These are phyloP conservation scores for Euphorbia celastroides DNA, from an alignment of 441 rosid genomes.

Conservation along the genomic window DNA sequence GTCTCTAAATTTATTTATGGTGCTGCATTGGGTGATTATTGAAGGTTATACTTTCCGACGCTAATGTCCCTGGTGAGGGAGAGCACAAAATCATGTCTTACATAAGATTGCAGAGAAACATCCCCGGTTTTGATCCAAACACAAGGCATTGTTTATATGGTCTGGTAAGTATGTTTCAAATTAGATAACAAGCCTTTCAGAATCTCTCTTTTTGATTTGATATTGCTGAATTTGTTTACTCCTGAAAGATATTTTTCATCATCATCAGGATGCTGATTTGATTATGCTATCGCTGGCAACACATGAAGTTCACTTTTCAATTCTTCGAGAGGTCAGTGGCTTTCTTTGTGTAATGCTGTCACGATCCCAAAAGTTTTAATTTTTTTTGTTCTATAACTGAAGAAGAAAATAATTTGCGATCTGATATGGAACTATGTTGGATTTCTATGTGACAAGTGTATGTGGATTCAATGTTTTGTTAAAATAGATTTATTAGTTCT, in stretches of 20 bases:
- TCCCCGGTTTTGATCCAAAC: slow-evolving; percentile 83
- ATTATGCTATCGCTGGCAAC: slow-evolving; percentile 95
- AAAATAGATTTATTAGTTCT: background rate
- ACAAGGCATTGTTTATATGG: slow-evolving; percentile 92
- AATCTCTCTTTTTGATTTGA: background rate
- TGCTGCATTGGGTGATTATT: slow-evolving; percentile 60
- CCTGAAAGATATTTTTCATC: slow-evolving; percentile 11
- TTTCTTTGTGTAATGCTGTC: slow-evolving; percentile 5
- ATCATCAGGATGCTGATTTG: slow-evolving; percentile 89
- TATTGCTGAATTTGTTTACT: background rate
- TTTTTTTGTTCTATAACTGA: background rate
- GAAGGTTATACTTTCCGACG: slow-evolving; percentile 98
- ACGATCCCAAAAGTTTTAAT: slow-evolving; percentile 12
- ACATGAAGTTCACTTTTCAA: slow-evolving; percentile 96
- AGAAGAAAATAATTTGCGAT: background rate
- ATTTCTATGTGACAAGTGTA: background rate
- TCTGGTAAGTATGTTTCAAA: slow-evolving; percentile 48
- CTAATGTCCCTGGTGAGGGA: slow-evolving; percentile 97
- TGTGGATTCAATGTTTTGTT: background rate
- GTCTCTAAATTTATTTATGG: slow-evolving; percentile 51
- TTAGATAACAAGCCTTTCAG: background rate
- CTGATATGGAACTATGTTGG: background rate
- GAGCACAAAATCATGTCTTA: slow-evolving; percentile 97
- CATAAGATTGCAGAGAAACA: slow-evolving; percentile 77
- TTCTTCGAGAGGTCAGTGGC: slow-evolving; percentile 78